phyloP scores from a whole-genome alignment of 2,329 filamentous ascomycete genomes.

The Pseudopyrenochaeta lycopersici region DNA sequence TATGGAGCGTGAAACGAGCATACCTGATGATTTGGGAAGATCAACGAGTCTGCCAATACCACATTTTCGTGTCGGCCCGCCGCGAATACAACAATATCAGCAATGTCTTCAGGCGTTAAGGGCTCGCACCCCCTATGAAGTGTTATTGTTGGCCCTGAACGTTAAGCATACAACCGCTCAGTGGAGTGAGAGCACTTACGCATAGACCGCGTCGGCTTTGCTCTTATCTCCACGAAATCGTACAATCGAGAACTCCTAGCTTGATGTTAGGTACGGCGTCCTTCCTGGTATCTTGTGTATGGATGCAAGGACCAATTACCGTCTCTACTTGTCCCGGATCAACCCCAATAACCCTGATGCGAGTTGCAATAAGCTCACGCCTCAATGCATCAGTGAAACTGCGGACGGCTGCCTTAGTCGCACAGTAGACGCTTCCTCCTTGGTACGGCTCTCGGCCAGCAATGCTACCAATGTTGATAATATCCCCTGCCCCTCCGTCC shows the following conservation, averaged over 20 bases:
- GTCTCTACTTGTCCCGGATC: slow-evolving; percentile 95
- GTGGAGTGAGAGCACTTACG: too few relatives aligned
- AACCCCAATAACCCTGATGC: slow-evolving; percentile 85
- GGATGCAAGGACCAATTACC: too few relatives aligned
- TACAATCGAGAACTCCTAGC: slow-evolving; percentile 91
- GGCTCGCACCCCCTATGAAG: too few relatives aligned
- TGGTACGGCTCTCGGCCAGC: slow-evolving; percentile 88
- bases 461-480: slow-evolving; percentile 94
- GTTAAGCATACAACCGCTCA: too few relatives aligned
- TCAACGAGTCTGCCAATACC: slow-evolving; percentile 84
- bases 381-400: slow-evolving; percentile 84
- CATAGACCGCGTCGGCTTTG: slow-evolving; percentile 91
- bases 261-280: too few relatives aligned
- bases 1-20: slow-evolving; percentile 41
- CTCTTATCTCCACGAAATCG: slow-evolving; percentile 87
- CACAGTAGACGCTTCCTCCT: slow-evolving; percentile 91
- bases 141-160: too few relatives aligned
- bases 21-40: slow-evolving; percentile 92
- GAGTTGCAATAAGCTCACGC: slow-evolving; percentile 81
- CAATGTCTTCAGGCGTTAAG: slow-evolving; percentile 88
- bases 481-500: slow-evolving; percentile 75
- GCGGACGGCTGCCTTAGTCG: slow-evolving; percentile 87
- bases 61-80: slow-evolving; percentile 88
- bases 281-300: too few relatives aligned
- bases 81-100: slow-evolving; percentile 87